Evolutionary conservation across 148 eudicot species (phyloP).

Genomic region (Spergularia marina): DNA sequence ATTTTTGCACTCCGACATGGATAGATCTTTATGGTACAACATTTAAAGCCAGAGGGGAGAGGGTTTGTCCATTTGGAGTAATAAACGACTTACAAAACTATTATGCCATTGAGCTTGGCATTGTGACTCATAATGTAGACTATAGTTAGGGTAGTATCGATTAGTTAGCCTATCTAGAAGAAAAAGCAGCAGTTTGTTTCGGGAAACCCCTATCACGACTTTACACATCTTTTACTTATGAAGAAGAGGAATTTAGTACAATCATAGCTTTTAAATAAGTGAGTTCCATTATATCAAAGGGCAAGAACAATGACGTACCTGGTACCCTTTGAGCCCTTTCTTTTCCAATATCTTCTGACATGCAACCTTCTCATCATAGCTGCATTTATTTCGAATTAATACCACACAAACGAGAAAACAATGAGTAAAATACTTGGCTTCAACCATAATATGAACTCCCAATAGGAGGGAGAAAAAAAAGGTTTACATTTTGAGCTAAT

Average conservation of each 20-base stretch:
- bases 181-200: too few species aligned
- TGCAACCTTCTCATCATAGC: constrained; percentile 79
- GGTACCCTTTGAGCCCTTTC: constrained; percentile 81
- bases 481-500: constrained; percentile 10
- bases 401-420: constrained; percentile 7
- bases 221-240: too few species aligned
- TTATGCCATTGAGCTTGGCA: too few species aligned
- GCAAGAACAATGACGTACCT: constrained; percentile 46
- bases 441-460: neutral
- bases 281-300: constrained; percentile 12
- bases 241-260: neutral
- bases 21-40: too few species aligned
- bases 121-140: too few species aligned
- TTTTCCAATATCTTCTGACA: constrained; percentile 81
- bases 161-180: too few species aligned
- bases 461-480: constrained; percentile 6
- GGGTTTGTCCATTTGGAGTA: too few species aligned
- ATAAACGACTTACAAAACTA: too few species aligned
- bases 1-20: too few species aligned
- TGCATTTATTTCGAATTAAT: constrained; percentile 32
- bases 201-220: too few species aligned
- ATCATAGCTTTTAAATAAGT: neutral
- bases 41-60: too few species aligned
- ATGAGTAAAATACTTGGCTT: neutral
- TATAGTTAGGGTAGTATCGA: too few species aligned